phyloP scores from a whole-genome alignment of 179 eudicot genomes.

The Silene noctiflora region DNA sequence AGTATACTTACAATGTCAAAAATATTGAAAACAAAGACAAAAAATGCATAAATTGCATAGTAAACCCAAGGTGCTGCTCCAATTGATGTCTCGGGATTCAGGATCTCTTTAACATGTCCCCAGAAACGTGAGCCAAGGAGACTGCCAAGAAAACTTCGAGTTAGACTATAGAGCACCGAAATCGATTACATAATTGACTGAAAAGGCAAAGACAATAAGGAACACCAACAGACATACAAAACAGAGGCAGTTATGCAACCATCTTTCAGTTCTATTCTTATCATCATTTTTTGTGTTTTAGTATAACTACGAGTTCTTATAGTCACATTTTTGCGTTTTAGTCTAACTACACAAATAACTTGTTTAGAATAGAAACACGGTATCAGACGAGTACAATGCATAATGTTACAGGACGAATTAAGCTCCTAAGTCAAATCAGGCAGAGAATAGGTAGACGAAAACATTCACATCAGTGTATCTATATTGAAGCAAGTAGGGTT shows the following conservation, averaged over 20 bases:
- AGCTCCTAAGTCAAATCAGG: too few species aligned
- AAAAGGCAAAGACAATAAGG: background rate
- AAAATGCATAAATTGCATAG: slow-evolving; percentile 86
- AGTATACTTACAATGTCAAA: slow-evolving; percentile 86
- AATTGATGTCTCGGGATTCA: slow-evolving; percentile 74
- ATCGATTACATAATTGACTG: background rate
- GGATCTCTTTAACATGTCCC: slow-evolving; percentile 65
- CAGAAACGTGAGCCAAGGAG: slow-evolving; percentile 72
- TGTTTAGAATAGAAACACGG: too few species aligned
- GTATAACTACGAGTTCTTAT: too few species aligned
- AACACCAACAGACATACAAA: background rate
- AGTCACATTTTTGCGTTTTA: too few species aligned
- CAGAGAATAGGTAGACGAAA: too few species aligned
- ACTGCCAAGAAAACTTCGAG: slow-evolving; percentile 46
- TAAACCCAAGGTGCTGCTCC: slow-evolving; percentile 96
- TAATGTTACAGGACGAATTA: too few species aligned
- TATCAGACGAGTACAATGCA: too few species aligned
- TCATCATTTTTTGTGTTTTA: too few species aligned
- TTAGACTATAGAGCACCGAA: slow-evolving; percentile 12
- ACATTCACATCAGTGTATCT: too few species aligned
- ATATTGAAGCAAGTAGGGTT: too few species aligned
- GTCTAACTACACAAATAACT: too few species aligned
- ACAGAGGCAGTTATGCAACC: background rate
- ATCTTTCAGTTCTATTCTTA: background rate
- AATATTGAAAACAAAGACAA: slow-evolving; percentile 82